Evolutionary conservation across 2,329 filamentous ascomycete genomes (phyloP).

Genomic region (Penicillium sp.): DNA sequence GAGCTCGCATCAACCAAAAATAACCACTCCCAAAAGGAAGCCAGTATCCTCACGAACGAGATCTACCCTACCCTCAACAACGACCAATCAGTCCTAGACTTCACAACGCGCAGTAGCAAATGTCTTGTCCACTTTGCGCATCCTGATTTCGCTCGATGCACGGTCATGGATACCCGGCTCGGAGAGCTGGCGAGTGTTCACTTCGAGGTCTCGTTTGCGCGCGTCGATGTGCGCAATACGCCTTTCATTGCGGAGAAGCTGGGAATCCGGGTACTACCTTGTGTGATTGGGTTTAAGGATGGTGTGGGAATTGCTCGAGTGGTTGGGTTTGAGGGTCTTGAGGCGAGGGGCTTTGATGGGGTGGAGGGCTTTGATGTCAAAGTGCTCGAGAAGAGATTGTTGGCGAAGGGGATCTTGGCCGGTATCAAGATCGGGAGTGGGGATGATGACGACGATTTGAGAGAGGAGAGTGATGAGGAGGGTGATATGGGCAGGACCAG

Average conservation of each 20-base stretch:
- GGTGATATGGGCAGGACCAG: conserved; percentile 13
- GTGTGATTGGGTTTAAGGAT: conserved; percentile 52
- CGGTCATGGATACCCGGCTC: conserved; percentile 63
- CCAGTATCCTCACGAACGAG: conserved; percentile 25
- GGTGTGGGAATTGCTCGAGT: conserved; percentile 47
- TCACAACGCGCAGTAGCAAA: conserved; percentile 59
- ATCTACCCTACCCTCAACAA: conserved; percentile 44
- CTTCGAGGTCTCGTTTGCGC: conserved; percentile 47
- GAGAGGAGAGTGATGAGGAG: conserved; percentile 27
- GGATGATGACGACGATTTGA: conserved; percentile 25
- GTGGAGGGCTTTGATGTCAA: conserved; percentile 41
- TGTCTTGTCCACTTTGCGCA: conserved; percentile 67
- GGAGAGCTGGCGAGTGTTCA: conserved; percentile 45
- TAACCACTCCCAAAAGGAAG: conserved; percentile 35
- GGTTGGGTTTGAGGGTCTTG: conserved; percentile 51
- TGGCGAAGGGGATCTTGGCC: conserved; percentile 41
- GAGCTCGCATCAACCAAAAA: conserved; percentile 55
- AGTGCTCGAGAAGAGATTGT: conserved; percentile 45
- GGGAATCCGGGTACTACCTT: conserved; percentile 48
- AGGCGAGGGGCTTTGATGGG: conserved; percentile 39
- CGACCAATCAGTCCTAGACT: conserved; percentile 61
- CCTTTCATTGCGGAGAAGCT: conserved; percentile 52
- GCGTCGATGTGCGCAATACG: conserved; percentile 47
- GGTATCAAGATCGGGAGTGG: conserved; percentile 33
- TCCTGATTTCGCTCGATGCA: conserved; percentile 63